These are phyloP conservation scores for Mariannaea sp. DNA, from an alignment of 2,329 filamentous ascomycete species.

Conservation along the genomic window DNA sequence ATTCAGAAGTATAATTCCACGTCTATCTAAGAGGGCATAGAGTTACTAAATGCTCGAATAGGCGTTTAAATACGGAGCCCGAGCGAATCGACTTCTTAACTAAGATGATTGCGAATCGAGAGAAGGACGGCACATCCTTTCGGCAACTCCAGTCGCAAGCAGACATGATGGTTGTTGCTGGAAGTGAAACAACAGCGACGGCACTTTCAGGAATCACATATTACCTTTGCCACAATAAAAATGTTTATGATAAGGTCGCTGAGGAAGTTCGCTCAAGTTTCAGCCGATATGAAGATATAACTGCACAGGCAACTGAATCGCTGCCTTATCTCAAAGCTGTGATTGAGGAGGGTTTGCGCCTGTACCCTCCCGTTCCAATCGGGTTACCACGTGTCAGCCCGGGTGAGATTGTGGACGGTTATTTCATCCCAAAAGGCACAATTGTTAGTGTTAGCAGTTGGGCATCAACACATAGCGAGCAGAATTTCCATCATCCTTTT, in stretches of 20 bases:
- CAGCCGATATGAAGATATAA: not conserved
- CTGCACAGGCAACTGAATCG: not conserved
- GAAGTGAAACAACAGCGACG: constrained; percentile 13
- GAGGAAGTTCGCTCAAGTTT: constrained; percentile 7
- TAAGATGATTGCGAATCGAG: too few relatives aligned
- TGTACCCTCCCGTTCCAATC: constrained; percentile 11
- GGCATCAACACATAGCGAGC: not conserved
- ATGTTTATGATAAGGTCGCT: not conserved
- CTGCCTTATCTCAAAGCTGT: constrained; percentile 7
- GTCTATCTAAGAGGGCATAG: too few relatives aligned
- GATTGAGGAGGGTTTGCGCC: constrained; percentile 7
- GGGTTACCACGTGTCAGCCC: constrained; percentile 2
- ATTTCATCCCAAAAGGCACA: constrained; percentile 3
- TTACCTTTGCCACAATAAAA: not conserved
- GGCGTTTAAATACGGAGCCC: too few relatives aligned
- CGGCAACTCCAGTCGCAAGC: not conserved
- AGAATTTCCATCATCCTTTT: not conserved
- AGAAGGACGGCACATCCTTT: not conserved
- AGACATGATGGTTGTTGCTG: constrained; percentile 6
- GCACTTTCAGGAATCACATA: constrained; percentile 7
- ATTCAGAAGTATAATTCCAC: too few relatives aligned
- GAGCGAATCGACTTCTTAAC: too few relatives aligned
- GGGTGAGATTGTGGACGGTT: not conserved
- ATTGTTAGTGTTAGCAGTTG: not conserved
- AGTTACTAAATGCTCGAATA: too few relatives aligned